Conservation (phyloP, 2,329 filamentous ascomycete species). For the Teratosphaeria zuluensis region DNA sequence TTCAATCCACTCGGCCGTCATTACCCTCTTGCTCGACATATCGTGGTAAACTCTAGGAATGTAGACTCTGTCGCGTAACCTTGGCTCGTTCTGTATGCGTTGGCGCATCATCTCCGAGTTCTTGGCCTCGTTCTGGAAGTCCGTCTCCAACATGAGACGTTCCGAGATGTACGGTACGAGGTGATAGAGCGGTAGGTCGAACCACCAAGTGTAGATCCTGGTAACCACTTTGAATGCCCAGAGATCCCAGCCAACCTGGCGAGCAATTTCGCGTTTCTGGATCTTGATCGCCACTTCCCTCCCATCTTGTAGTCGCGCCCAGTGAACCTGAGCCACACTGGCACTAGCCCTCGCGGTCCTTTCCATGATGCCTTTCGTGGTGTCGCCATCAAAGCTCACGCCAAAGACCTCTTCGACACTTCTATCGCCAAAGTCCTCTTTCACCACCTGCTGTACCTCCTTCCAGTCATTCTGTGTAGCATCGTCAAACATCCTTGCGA, state of each 20-base stretch:
- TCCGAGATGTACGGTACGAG: conserved; percentile 90
- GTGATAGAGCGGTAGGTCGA: conserved; percentile 85
- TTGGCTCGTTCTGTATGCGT: conserved; percentile 65
- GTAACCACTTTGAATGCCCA: conserved; percentile 92
- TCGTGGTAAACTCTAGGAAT: conserved; percentile 78
- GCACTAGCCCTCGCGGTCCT: conserved; percentile 68
- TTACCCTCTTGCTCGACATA: conserved; percentile 69
- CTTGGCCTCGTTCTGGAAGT: conserved; percentile 83
- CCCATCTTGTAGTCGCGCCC: conserved; percentile 77
- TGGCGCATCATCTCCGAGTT: conserved; percentile 78
- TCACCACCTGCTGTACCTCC: conserved; percentile 75
- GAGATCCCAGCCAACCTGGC: conserved; percentile 87
- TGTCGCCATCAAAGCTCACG: conserved; percentile 54
- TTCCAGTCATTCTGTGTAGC: conserved; percentile 86
- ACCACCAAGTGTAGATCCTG: conserved; percentile 73
- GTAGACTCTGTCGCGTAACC: conserved; percentile 72
- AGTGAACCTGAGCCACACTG: conserved; percentile 94
- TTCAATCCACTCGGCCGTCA: conserved; percentile 97
- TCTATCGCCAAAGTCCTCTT: conserved; percentile 77
- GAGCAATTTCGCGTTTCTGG: conserved; percentile 86
- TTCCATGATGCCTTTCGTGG: conserved; percentile 58
- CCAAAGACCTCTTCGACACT: conserved; percentile 86
- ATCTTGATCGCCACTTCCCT: conserved; percentile 92
- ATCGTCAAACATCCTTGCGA: conserved; percentile 93
- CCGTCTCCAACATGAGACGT: conserved; percentile 83